These are phyloP conservation scores for Coelastrella sp. DNA, from an alignment of 139 green algal species.

Conservation along the genomic window DNA sequence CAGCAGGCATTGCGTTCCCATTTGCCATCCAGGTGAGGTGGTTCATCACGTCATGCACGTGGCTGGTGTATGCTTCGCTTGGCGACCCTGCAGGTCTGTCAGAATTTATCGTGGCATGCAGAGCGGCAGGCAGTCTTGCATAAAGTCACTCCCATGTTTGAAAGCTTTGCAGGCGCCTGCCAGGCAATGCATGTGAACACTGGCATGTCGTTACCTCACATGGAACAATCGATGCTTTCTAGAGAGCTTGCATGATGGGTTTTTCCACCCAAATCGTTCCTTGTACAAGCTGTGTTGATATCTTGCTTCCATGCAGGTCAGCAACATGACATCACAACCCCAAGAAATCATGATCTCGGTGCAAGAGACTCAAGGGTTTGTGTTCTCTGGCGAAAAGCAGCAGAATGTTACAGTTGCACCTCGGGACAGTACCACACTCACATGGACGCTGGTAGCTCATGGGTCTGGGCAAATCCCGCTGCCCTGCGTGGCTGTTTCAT, in stretches of 20 bases:
- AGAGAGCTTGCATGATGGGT: not conserved
- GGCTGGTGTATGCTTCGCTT: not conserved
- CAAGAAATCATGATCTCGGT: slow-evolving; percentile 58
- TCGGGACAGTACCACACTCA: slow-evolving; percentile 34
- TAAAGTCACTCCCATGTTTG: no score
- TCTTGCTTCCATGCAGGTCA: slow-evolving; percentile 49
- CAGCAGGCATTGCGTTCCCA: slow-evolving; percentile 64
- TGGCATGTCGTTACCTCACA: no score
- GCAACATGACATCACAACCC: slow-evolving; percentile 44
- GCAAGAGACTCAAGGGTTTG: slow-evolving; percentile 59
- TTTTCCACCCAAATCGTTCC: not conserved
- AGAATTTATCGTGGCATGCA: no score
- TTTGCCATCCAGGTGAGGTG: slow-evolving; percentile 61
- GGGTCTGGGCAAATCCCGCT: slow-evolving; percentile 55
- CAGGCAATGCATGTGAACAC: not conserved
- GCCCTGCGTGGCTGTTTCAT: slow-evolving; percentile 54
- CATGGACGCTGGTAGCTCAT: slow-evolving; percentile 62
- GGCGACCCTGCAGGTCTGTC: no score
- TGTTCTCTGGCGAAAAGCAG: slow-evolving; percentile 50
- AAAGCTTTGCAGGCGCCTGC: no score
- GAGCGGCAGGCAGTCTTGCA: no score
- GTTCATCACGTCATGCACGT: not conserved
- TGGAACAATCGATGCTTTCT: no score
- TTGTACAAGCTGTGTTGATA: not conserved
- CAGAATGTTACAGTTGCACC: slow-evolving; percentile 38